Percentiles rank a stretch among this genome's conserved stretches.
phyloP scores from a whole-genome alignment of 306 rosid genomes.

The Prunus mira region DNA sequence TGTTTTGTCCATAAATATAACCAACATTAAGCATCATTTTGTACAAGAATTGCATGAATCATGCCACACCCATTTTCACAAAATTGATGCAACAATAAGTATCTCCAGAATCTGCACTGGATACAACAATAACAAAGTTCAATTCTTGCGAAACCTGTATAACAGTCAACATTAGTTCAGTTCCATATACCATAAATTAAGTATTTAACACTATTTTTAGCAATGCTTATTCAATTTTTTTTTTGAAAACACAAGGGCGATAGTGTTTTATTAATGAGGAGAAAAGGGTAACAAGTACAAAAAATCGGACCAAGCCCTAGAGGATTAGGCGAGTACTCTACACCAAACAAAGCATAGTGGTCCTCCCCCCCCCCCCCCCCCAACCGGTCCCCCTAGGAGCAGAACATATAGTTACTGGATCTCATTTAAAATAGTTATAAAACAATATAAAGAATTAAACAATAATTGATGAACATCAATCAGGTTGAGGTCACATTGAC shows the following conservation, averaged over 20 bases:
- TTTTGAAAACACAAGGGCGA: too few relatives aligned
- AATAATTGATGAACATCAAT: neutral
- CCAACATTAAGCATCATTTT: neutral
- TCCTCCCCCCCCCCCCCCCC: too few relatives aligned
- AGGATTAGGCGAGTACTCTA: too few relatives aligned
- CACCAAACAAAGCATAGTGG: too few relatives aligned
- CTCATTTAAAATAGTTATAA: neutral
- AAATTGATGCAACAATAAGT: neutral
- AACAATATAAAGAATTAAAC: neutral
- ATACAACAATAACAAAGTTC: neutral
- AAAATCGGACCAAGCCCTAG: too few relatives aligned
- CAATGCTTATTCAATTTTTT: neutral
- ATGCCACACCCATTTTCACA: neutral
- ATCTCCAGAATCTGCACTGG: neutral
- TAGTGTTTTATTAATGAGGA: too few relatives aligned
- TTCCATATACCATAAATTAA: neutral
- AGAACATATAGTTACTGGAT: neutral
- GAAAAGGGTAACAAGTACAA: too few relatives aligned
- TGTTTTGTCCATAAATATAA: constrained; percentile 25
- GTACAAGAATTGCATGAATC: neutral
- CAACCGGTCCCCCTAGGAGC: too few relatives aligned
- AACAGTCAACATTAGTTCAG: neutral
- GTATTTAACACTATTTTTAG: neutral
- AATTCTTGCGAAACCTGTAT: neutral
- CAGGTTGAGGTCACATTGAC: neutral